Percentiles rank a stretch among this genome's conserved stretches.
These are phyloP conservation scores for Artomyces pyxidatus DNA, from an alignment of 768 basidiomycete genomes.

Conservation along the genomic window DNA sequence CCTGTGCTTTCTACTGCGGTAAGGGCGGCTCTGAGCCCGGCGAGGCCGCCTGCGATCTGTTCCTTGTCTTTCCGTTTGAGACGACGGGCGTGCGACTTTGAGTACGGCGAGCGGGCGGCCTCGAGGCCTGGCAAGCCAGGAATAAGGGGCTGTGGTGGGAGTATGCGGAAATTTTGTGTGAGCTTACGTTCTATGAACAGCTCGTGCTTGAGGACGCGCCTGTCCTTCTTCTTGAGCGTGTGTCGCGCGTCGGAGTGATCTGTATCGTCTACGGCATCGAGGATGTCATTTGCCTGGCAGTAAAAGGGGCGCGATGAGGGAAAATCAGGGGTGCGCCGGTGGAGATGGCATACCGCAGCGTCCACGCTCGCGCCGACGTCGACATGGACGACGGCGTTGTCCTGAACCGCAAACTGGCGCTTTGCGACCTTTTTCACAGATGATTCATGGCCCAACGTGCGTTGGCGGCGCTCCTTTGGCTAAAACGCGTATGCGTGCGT, in stretches of 20 bases:
- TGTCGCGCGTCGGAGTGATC: slow-evolving; percentile 18
- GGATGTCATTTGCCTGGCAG: not conserved
- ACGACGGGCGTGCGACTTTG: slow-evolving; percentile 65
- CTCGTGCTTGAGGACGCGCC: slow-evolving; percentile 56
- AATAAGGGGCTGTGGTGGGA: not conserved
- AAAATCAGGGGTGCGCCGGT: too few species aligned
- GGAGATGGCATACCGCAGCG: slow-evolving; percentile 31
- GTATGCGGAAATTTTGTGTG: not conserved
- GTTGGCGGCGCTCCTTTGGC: slow-evolving; percentile 33
- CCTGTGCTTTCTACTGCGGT: slow-evolving; percentile 32
- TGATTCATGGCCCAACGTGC: slow-evolving; percentile 37
- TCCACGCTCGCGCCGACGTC: slow-evolving; percentile 35
- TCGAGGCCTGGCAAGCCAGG: slow-evolving; percentile 36
- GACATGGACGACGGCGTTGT: slow-evolving; percentile 39
- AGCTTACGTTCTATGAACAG: slow-evolving; percentile 57
- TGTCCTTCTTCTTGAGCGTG: slow-evolving; percentile 54
- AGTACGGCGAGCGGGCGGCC: slow-evolving; percentile 44
- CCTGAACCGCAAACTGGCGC: slow-evolving; percentile 42
- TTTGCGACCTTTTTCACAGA: slow-evolving; percentile 39
- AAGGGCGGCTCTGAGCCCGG: slow-evolving; percentile 39
- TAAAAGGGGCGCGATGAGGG: too few species aligned
- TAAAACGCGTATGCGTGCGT: slow-evolving; percentile 1
- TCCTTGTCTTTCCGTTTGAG: slow-evolving; percentile 58
- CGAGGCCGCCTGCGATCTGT: slow-evolving; percentile 27
- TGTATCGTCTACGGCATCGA: slow-evolving; percentile 15